A percentile compares a stretch with the other conserved stretches of the same genome.
These are phyloP conservation scores for Drechmeria coniospora DNA, from an alignment of 2,329 filamentous ascomycete genomes.

Conservation along the genomic window DNA sequence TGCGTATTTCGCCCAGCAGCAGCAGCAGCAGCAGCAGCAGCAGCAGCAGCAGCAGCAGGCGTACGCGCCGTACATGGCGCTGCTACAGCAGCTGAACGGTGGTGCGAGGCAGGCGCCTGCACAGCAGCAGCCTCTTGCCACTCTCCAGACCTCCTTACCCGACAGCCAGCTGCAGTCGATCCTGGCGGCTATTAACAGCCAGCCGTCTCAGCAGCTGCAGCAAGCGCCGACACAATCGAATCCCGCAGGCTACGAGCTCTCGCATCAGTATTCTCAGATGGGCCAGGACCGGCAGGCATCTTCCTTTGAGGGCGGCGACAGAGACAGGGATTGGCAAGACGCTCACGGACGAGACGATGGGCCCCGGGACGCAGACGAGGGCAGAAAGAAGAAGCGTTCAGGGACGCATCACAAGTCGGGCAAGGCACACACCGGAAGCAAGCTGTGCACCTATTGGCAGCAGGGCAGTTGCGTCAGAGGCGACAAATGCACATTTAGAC, in stretches of 20 bases:
- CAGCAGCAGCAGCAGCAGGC: constrained; percentile 18
- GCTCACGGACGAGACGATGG: constrained; percentile 15
- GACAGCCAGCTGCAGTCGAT: constrained; percentile 28
- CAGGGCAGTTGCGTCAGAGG: constrained; percentile 60
- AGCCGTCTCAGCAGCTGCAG: constrained; percentile 13
- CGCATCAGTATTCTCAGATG: constrained; percentile 19
- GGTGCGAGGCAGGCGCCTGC: constrained; percentile 13
- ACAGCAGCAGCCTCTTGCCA: constrained; percentile 3
- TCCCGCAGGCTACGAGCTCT: constrained; percentile 15
- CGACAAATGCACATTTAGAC: constrained; percentile 58
- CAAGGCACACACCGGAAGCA: constrained; percentile 45
- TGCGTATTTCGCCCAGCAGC: constrained; percentile 13
- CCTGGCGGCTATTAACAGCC: constrained; percentile 23
- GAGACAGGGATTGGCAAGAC: constrained; percentile 19
- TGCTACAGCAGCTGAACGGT: constrained; percentile 24
- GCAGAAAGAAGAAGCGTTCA: constrained; percentile 24
- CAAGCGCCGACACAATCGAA: constrained; percentile 8
- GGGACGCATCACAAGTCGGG: constrained; percentile 25
- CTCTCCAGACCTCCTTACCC: constrained; percentile 14
- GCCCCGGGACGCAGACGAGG: constrained; percentile 20
- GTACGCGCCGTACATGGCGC: constrained; percentile 26
- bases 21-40: too few relatives aligned
- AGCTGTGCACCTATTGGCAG: constrained; percentile 54
- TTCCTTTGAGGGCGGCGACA: constrained; percentile 17
- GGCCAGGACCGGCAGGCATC: constrained; percentile 16